Conservation (phyloP, 805 yeast genomes). For the Wickerhamomyces subpelliculosus region DNA sequence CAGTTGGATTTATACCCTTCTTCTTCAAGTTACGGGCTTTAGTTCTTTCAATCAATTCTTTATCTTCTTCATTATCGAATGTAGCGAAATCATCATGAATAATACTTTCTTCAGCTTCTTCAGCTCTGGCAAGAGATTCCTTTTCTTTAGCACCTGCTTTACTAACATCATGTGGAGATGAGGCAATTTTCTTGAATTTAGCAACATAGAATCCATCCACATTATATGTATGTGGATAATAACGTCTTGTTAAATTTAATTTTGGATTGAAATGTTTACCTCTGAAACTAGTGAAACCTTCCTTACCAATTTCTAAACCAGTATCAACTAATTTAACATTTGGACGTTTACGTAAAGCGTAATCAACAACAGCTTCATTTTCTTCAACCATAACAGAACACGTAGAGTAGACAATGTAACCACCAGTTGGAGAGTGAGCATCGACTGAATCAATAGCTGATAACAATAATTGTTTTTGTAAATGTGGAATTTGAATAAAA, state of each 20-base stretch:
- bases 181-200: slow-evolving; percentile 83
- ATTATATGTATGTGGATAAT: slow-evolving; percentile 96
- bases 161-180: slow-evolving; percentile 78
- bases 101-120: slow-evolving; percentile 73
- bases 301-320: slow-evolving; percentile 89
- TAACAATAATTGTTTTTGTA: slow-evolving; percentile 87
- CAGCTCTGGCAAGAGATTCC: slow-evolving; percentile 74
- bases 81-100: slow-evolving; percentile 82
- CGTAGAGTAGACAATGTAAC: slow-evolving; percentile 91
- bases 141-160: slow-evolving; percentile 87
- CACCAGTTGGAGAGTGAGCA: slow-evolving; percentile 87
- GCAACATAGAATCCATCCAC: slow-evolving; percentile 99
- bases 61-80: slow-evolving; percentile 73
- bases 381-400: slow-evolving; percentile 98
- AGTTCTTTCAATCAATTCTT: slow-evolving; percentile 60
- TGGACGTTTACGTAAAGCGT: slow-evolving; percentile 92
- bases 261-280: slow-evolving; percentile 85
- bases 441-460: slow-evolving; percentile 98
- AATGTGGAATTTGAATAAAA: slow-evolving; percentile 91
- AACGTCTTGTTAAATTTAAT: slow-evolving; percentile 80
- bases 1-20: slow-evolving; percentile 67
- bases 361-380: slow-evolving; percentile 97
- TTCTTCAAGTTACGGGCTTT: slow-evolving; percentile 58
- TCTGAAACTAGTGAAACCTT: slow-evolving; percentile 88
- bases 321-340: slow-evolving; percentile 92